Evolutionary conservation across 179 eudicot genomes (phyloP), one percentile per base, ranked within the genome.

Genomic region (Spinacia oleracea): DNA sequence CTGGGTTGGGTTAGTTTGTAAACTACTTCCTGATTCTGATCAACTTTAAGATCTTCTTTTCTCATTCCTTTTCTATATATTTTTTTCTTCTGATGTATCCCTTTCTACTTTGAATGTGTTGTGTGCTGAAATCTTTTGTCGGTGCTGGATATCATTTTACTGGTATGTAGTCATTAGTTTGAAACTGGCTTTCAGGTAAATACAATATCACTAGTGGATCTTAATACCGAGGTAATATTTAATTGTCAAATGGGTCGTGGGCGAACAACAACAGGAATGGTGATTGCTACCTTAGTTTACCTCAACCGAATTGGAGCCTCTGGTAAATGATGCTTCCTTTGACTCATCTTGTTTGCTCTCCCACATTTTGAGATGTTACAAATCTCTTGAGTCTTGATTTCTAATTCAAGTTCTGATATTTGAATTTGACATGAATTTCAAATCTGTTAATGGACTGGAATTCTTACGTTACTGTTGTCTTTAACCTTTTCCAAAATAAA

Each of bases 201-300:
- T 58, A 92, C 80, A 83, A 89, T 94, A 73, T 89, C 94, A 74
- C 92, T 81, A 78, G 93, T 86, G 72, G 91, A 89, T 73, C 78
- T 91, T 69, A 85, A 79, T 77, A 91, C 93, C 21, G 91, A 91
- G 86, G 87, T 94, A 64, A 85, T 93, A 62, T 94, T 94, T 82
- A 94, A 94, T 83, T 94, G 98, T 82, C 98, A 94, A 93, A 94
- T 94, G 98, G 98, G 98, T 60, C 97, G 98, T 75, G 98, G 98
- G 77, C 87, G 98, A 75, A 94, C 98, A 65, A 94, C 98, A 45
- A 94, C 98, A 14, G 98, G 98, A 80, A 94, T 94, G 98, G 98
- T 94, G 90, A 91, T 94, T 83, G 98, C 98, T 77, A 94, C 97
- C 70, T 88, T 94, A 89, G 87, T 94, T 67, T 93, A 90, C 87